phyloP scores from a whole-genome alignment of 106 monocot species.

The Dendrobium nobile region DNA sequence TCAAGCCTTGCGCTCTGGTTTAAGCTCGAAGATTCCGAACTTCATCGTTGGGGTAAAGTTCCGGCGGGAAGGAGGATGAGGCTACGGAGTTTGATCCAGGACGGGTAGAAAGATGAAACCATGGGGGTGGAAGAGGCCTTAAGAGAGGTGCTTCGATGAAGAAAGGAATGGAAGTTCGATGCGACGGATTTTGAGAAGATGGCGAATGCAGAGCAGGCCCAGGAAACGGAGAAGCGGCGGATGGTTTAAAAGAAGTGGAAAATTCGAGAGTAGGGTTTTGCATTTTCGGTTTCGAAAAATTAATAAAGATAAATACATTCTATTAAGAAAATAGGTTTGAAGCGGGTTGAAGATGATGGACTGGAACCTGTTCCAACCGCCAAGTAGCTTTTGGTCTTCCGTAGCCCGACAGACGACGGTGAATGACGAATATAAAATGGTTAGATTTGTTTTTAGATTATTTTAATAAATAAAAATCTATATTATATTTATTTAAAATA shows the following conservation, averaged over 20 bases:
- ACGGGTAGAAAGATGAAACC: neutral
- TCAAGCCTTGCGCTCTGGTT: neutral
- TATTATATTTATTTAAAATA: no score
- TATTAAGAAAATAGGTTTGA: neutral
- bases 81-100: neutral
- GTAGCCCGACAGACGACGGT: no score
- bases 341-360: neutral
- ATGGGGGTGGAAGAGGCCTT: neutral
- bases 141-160: neutral
- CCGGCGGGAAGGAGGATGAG: neutral
- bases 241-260: neutral
- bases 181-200: neutral
- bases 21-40: neutral
- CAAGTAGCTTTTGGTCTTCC: no score
- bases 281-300: neutral
- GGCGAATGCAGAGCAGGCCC: no score
- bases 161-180: neutral
- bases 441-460: no score
- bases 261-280: constrained; percentile 11
- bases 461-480: no score
- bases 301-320: neutral
- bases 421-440: no score
- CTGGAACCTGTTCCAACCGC: no score
- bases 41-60: neutral
- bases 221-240: constrained; percentile 4